These are phyloP conservation scores for Cercospora sp. DNA, from an alignment of 2,329 filamentous ascomycete genomes.

Conservation along the genomic window DNA sequence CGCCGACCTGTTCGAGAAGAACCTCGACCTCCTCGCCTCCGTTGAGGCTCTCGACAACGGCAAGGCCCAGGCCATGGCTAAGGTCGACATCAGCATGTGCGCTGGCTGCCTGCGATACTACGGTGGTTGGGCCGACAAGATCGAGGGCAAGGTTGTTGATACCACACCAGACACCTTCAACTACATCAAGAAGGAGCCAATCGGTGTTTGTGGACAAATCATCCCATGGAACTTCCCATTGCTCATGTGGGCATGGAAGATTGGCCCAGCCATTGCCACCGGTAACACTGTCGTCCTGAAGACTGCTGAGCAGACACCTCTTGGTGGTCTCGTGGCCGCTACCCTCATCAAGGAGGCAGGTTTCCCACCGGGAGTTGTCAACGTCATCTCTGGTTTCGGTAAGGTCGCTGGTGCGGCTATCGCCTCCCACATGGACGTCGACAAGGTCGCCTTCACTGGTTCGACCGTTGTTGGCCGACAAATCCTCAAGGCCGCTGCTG, in stretches of 20 bases:
- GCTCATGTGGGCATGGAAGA: conserved; percentile 64
- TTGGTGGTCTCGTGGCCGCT: conserved; percentile 66
- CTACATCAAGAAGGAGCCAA: conserved; percentile 78
- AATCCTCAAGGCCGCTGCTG: conserved; percentile 78
- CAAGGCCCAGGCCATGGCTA: conserved; percentile 75
- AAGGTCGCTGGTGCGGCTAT: conserved; percentile 76
- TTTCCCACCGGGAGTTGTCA: conserved; percentile 69
- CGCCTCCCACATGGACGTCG: conserved; percentile 73
- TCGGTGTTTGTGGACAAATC: conserved; percentile 71
- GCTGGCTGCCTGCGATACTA: conserved; percentile 79
- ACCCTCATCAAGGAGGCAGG: conserved; percentile 71
- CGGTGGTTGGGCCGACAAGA: conserved; percentile 89
- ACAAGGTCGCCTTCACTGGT: conserved; percentile 83
- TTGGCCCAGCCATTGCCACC: conserved; percentile 69
- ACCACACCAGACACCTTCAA: conserved; percentile 76
- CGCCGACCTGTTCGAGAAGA: conserved; percentile 76
- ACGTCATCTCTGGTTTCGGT: conserved; percentile 76
- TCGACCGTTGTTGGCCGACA: conserved; percentile 70
- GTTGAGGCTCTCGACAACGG: conserved; percentile 88
- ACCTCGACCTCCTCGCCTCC: conserved; percentile 71
- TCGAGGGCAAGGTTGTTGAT: conserved; percentile 82
- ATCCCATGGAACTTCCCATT: conserved; percentile 57
- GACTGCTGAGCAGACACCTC: conserved; percentile 74
- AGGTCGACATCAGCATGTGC: conserved; percentile 69
- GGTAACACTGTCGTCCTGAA: conserved; percentile 74